Evolutionary conservation across 1,284 basidiomycete species (phyloP).

Genomic region (Vanrija humicola): DNA sequence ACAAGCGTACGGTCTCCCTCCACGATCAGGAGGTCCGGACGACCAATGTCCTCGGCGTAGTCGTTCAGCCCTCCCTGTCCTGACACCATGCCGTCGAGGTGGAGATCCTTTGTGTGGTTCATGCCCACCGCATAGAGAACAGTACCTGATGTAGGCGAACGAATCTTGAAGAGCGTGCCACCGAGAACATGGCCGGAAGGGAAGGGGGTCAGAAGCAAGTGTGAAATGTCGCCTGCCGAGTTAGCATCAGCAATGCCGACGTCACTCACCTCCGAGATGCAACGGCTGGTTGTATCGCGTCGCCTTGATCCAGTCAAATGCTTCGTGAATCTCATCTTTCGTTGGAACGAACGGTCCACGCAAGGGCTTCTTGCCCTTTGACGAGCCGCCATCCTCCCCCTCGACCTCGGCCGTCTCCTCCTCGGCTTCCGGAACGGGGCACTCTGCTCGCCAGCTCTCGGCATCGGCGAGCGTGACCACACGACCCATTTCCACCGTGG

Average conservation of each 20-base stretch:
- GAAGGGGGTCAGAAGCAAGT: slow-evolving; percentile 89
- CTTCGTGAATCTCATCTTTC: slow-evolving; percentile 81
- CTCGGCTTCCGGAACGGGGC: slow-evolving; percentile 53
- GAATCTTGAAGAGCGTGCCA: slow-evolving; percentile 97
- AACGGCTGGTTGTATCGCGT: slow-evolving; percentile 93
- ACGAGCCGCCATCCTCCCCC: slow-evolving; percentile 4
- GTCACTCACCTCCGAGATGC: slow-evolving; percentile 75
- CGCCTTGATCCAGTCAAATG: slow-evolving; percentile 87
- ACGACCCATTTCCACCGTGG: slow-evolving; percentile 92
- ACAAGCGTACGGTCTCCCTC: slow-evolving; percentile 81
- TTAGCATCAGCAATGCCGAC: background rate
- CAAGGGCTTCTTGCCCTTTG: slow-evolving; percentile 39
- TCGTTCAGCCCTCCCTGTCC: slow-evolving; percentile 56
- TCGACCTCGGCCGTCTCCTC: slow-evolving; percentile 1
- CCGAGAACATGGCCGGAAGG: slow-evolving; percentile 94
- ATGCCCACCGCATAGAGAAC: slow-evolving; percentile 93
- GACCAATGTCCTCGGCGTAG: slow-evolving; percentile 66
- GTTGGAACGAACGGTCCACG: slow-evolving; percentile 55
- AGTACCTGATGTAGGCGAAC: slow-evolving; percentile 92
- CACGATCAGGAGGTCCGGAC: slow-evolving; percentile 89
- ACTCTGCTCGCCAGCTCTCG: slow-evolving; percentile 71
- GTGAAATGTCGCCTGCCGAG: slow-evolving; percentile 40
- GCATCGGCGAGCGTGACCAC: slow-evolving; percentile 81
- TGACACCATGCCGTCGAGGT: slow-evolving; percentile 85
- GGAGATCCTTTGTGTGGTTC: slow-evolving; percentile 95